Conservation (phyloP, 768 basidiomycete species). For the Chlorophyllum brunneum region DNA sequence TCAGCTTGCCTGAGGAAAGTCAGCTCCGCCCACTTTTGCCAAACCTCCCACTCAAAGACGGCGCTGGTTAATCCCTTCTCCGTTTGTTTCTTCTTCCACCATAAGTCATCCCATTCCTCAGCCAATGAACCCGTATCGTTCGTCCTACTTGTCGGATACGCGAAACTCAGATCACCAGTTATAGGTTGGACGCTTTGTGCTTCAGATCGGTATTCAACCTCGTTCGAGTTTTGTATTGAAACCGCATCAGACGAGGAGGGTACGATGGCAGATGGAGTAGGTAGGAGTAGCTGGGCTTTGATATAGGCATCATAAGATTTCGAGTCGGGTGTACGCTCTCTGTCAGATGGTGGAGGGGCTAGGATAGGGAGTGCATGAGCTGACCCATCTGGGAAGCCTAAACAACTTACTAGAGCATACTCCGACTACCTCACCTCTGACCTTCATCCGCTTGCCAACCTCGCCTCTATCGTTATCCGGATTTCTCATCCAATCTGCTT, state of each 20-base stretch:
- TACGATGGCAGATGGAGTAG: slow-evolving; percentile 13
- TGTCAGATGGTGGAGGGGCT: slow-evolving; percentile 46
- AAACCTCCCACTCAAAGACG: slow-evolving; percentile 40
- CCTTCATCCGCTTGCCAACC: slow-evolving; percentile 17
- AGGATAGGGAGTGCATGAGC: background rate
- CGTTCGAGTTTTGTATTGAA: background rate
- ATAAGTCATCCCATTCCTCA: slow-evolving; percentile 24
- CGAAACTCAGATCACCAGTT: slow-evolving; percentile 7
- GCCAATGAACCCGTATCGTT: background rate
- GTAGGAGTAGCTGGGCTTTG: slow-evolving; percentile 41
- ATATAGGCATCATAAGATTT: slow-evolving; percentile 42
- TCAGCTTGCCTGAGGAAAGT: slow-evolving; percentile 46
- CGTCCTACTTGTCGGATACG: background rate
- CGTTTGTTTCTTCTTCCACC: slow-evolving; percentile 39
- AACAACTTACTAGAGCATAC: slow-evolving; percentile 39
- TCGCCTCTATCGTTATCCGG: slow-evolving; percentile 1
- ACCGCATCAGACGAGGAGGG: background rate
- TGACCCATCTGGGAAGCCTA: background rate
- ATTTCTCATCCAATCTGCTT: slow-evolving; percentile 29
- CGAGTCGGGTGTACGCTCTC: slow-evolving; percentile 17
- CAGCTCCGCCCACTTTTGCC: slow-evolving; percentile 44
- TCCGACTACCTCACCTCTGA: slow-evolving; percentile 36
- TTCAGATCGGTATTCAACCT: slow-evolving; percentile 1
- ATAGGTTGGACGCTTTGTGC: slow-evolving; percentile 1
- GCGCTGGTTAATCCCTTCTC: slow-evolving; percentile 42